These are phyloP conservation scores for Diacronema lutheri DNA, from an alignment of 78 protist genomes.

Conservation along the genomic window DNA sequence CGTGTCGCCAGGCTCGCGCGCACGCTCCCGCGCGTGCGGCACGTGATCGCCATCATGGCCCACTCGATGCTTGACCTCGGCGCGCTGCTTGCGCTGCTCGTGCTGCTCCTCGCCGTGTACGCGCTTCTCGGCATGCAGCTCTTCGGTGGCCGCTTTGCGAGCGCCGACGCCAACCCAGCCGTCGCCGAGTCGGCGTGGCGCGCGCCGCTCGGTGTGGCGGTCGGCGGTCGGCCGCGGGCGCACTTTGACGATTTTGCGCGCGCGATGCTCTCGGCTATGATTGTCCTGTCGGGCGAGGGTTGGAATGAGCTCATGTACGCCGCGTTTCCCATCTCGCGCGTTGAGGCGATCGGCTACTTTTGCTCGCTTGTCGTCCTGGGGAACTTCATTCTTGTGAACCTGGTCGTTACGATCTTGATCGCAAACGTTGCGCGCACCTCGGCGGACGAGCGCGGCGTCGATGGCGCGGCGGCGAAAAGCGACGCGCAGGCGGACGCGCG, in stretches of 20 bases:
- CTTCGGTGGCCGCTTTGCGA: background rate
- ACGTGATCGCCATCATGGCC: too few relatives aligned
- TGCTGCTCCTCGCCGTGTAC: constrained; percentile 32
- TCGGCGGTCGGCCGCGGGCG: background rate
- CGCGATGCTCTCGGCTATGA: background rate
- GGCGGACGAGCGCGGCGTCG: too few relatives aligned
- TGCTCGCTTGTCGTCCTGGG: background rate
- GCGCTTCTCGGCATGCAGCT: constrained; percentile 33
- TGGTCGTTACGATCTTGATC: constrained; percentile 20
- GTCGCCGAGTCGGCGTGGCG: too few relatives aligned
- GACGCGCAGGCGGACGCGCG: too few relatives aligned
- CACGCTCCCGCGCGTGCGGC: too few relatives aligned
- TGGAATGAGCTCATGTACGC: constrained; percentile 28
- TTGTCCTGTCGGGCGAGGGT: constrained; percentile 46
- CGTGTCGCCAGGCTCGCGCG: too few relatives aligned
- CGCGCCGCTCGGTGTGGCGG: too few relatives aligned
- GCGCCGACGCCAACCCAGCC: too few relatives aligned
- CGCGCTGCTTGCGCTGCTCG: constrained; percentile 25
- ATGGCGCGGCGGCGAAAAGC: too few relatives aligned
- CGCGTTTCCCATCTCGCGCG: background rate
- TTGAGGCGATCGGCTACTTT: background rate
- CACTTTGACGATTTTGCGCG: background rate
- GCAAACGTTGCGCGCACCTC: background rate
- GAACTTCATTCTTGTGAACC: constrained; percentile 11
- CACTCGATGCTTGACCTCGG: background rate